Evolutionary conservation across 192 early-diverging fungal species (phyloP).

Genomic region (Coemansia sp.): DNA sequence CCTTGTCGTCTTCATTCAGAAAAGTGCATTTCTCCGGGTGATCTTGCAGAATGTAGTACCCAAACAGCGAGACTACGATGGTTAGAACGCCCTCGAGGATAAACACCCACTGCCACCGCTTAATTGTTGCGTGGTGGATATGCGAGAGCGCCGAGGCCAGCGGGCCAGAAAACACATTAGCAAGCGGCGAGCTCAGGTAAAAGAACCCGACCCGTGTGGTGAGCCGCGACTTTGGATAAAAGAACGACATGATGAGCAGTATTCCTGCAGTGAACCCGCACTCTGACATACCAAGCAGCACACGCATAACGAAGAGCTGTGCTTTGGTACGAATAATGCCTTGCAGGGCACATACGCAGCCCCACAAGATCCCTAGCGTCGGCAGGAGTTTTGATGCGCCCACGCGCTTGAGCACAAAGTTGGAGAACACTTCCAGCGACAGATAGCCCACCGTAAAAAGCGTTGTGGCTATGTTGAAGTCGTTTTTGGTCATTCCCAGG

Average conservation of each 20-base stretch:
- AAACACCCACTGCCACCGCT: conserved; percentile 56
- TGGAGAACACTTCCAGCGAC: conserved; percentile 45
- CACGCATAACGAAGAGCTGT: conserved; percentile 44
- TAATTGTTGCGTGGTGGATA: conserved; percentile 41
- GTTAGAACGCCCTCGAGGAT: conserved; percentile 48
- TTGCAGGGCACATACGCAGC: conserved; percentile 44
- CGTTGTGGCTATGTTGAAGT: conserved; percentile 50
- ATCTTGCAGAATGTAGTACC: conserved; percentile 44
- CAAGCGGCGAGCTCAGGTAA: conserved; percentile 43
- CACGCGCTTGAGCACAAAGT: conserved; percentile 43
- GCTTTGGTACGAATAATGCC: conserved; percentile 32
- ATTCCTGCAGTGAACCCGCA: conserved; percentile 48
- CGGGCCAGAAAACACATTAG: conserved; percentile 44
- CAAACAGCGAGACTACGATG: conserved; percentile 26
- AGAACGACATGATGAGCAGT: conserved; percentile 45
- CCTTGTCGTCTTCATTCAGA: conserved; percentile 32
- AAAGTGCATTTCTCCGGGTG: conserved; percentile 50
- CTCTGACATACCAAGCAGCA: conserved; percentile 45
- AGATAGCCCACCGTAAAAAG: conserved; percentile 50
- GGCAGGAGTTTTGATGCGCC: conserved; percentile 46
- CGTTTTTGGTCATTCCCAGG: conserved; percentile 41
- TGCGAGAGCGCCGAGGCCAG: conserved; percentile 48
- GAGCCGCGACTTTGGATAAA: conserved; percentile 34
- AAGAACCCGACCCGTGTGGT: conserved; percentile 35
- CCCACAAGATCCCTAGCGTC: conserved; percentile 45